Evolutionary conservation across 768 basidiomycete species (phyloP).

Genomic region (Panaeolus cyanescens): DNA sequence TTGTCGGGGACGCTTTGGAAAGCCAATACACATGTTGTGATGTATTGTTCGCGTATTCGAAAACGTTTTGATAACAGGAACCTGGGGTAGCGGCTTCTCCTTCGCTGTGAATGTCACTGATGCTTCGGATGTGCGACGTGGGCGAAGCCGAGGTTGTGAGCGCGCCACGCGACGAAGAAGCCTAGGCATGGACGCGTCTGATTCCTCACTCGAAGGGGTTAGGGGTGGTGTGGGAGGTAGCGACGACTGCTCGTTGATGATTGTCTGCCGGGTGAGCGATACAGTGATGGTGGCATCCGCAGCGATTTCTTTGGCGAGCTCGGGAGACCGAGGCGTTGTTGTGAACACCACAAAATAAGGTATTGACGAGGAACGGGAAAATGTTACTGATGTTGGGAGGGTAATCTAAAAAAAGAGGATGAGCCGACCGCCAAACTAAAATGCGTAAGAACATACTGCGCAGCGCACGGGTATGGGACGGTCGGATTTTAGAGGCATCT

Average conservation of each 20-base stretch:
- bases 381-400: constrained; percentile 60
- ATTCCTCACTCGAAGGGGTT: constrained; percentile 54
- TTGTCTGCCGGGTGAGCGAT: constrained; percentile 62
- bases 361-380: constrained; percentile 62
- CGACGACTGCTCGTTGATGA: constrained; percentile 43
- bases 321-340: constrained; percentile 56
- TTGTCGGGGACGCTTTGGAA: constrained; percentile 66
- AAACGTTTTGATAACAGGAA: constrained; percentile 36
- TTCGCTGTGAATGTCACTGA: constrained; percentile 21
- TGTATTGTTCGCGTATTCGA: constrained; percentile 49
- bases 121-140: constrained; percentile 24
- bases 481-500: constrained; percentile 65
- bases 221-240: constrained; percentile 50
- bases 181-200: constrained; percentile 29
- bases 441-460: constrained; percentile 48
- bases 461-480: constrained; percentile 65
- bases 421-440: constrained; percentile 4
- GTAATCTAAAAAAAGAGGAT: constrained; percentile 48
- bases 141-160: constrained; percentile 27
- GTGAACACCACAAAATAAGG: constrained; percentile 77
- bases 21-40: constrained; percentile 61
- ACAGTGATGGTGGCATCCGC: constrained; percentile 73
- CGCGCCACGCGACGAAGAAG: constrained; percentile 37
- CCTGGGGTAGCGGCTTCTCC: constrained; percentile 44
- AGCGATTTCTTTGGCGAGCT: constrained; percentile 64